These are phyloP conservation scores for Epithele typhae DNA, from an alignment of 768 basidiomycete genomes.

Conservation along the genomic window DNA sequence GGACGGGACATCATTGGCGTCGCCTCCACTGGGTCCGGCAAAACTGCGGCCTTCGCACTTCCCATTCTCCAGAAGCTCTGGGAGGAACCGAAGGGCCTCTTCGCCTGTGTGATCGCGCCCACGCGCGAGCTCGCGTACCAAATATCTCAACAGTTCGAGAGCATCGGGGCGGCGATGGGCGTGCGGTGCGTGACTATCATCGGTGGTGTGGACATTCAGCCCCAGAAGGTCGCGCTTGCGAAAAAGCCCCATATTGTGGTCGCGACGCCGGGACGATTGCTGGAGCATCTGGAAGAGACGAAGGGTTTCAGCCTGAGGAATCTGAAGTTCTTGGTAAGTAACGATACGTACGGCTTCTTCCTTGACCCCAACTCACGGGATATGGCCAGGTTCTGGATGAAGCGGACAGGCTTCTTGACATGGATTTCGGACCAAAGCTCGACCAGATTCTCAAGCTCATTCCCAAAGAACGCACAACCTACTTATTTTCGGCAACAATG, in stretches of 20 bases:
- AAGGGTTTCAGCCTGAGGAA: conserved; percentile 90
- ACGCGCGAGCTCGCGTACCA: conserved; percentile 98
- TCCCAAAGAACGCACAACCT: conserved; percentile 91
- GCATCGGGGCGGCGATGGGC: conserved; percentile 88
- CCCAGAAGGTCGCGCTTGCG: conserved; percentile 87
- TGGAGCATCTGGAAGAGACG: conserved; percentile 94
- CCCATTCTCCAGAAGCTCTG: conserved; percentile 96
- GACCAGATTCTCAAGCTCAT: conserved; percentile 96
- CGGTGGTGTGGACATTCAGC: conserved; percentile 91
- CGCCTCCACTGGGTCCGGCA: conserved; percentile 96
- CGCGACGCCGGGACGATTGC: conserved; percentile 89
- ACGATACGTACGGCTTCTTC: no score
- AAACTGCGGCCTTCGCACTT: conserved; percentile 95
- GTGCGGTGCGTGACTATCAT: conserved; percentile 88
- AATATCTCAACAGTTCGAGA: conserved; percentile 95
- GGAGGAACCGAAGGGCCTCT: conserved; percentile 92
- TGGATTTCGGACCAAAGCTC: conserved; percentile 94
- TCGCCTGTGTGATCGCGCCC: conserved; percentile 90
- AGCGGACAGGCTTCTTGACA: conserved; percentile 90
- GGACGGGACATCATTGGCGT: conserved; percentile 97
- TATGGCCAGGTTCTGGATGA: conserved; percentile 85
- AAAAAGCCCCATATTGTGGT: conserved; percentile 95
- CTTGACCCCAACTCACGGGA: no score
- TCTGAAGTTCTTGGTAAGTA: conserved; percentile 81
- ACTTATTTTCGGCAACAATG: conserved; percentile 98